Percentiles rank a stretch among this genome's conserved stretches.
These are phyloP conservation scores for Chernovozyma sophiae-reginae DNA, from an alignment of 1,139 yeast genomes.

Conservation along the genomic window DNA sequence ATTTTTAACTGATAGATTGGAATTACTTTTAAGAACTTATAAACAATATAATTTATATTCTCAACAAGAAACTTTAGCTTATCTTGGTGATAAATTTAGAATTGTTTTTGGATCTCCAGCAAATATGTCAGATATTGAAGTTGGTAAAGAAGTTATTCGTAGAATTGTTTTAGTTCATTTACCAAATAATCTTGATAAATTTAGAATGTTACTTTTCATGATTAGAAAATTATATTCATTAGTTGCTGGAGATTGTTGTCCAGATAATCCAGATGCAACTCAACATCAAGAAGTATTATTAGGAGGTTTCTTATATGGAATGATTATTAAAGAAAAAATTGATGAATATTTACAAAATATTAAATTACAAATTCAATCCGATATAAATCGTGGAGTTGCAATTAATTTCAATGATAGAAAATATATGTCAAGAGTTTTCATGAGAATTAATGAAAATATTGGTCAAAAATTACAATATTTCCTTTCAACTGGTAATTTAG, in stretches of 20 bases:
- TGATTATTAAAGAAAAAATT: slow-evolving; percentile 93
- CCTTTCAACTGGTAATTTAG: slow-evolving; percentile 94
- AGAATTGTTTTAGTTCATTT: slow-evolving; percentile 90
- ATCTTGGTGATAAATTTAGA: slow-evolving; percentile 93
- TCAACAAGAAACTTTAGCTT: slow-evolving; percentile 84
- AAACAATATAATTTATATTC: slow-evolving; percentile 75
- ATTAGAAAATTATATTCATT: slow-evolving; percentile 89
- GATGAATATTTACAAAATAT: slow-evolving; percentile 84
- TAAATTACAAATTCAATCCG: slow-evolving; percentile 71
- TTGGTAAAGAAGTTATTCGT: slow-evolving; percentile 78
- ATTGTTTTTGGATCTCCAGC: slow-evolving; percentile 87
- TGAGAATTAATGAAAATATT: slow-evolving; percentile 84
- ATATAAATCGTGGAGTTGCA: slow-evolving; percentile 75
- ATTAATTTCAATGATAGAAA: slow-evolving; percentile 81
- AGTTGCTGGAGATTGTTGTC: slow-evolving; percentile 95
- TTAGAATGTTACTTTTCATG: slow-evolving; percentile 85
- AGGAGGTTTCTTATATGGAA: slow-evolving; percentile 95
- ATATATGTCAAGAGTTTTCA: slow-evolving; percentile 75
- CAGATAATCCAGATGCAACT: slow-evolving; percentile 98
- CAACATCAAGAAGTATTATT: slow-evolving; percentile 96
- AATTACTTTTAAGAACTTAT: slow-evolving; percentile 81
- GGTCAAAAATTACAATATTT: slow-evolving; percentile 94
- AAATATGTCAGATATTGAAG: slow-evolving; percentile 83
- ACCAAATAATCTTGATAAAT: slow-evolving; percentile 68
- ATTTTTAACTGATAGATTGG: slow-evolving; percentile 96